These are phyloP conservation scores for Microdochium bolleyi DNA, from an alignment of 2,329 filamentous ascomycete species.

Conservation along the genomic window DNA sequence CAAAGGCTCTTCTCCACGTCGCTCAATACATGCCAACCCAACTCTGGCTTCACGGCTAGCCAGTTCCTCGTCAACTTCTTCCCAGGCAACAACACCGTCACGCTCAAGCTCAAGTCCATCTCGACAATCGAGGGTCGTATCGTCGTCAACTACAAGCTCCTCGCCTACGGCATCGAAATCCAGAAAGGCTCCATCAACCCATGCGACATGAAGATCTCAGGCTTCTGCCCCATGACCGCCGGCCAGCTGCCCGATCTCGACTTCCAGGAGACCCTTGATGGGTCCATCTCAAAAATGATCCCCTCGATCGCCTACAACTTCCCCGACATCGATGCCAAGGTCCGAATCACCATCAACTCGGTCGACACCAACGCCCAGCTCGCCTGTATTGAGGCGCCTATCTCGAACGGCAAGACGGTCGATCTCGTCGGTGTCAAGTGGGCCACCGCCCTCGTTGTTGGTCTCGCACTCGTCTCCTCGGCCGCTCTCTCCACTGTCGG, in stretches of 20 bases:
- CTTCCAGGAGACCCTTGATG: not conserved
- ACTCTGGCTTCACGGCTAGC: conserved; percentile 71
- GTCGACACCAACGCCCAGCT: conserved; percentile 54
- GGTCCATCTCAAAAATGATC: conserved; percentile 51
- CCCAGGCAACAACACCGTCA: conserved; percentile 54
- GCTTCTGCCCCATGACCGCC: conserved; percentile 75
- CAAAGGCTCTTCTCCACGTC: conserved; percentile 38
- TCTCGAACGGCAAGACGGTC: conserved; percentile 90
- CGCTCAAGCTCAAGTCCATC: conserved; percentile 63
- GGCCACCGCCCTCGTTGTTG: conserved; percentile 81
- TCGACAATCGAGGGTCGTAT: conserved; percentile 70
- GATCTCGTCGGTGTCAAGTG: conserved; percentile 84
- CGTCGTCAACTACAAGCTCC: conserved; percentile 59
- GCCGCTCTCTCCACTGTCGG: conserved; percentile 85
- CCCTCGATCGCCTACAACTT: conserved; percentile 83
- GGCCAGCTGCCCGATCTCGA: conserved; percentile 36
- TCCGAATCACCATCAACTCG: conserved; percentile 73
- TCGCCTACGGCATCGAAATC: conserved; percentile 66
- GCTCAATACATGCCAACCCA: conserved; percentile 65
- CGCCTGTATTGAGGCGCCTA: conserved; percentile 78
- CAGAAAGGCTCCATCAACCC: conserved; percentile 58
- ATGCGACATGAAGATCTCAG: conserved; percentile 53
- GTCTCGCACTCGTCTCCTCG: conserved; percentile 73
- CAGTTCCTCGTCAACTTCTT: conserved; percentile 71
- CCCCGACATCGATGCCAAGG: conserved; percentile 82